phyloP scores from a whole-genome alignment of 305 asterid genomes.

The Plantago coronopus region DNA sequence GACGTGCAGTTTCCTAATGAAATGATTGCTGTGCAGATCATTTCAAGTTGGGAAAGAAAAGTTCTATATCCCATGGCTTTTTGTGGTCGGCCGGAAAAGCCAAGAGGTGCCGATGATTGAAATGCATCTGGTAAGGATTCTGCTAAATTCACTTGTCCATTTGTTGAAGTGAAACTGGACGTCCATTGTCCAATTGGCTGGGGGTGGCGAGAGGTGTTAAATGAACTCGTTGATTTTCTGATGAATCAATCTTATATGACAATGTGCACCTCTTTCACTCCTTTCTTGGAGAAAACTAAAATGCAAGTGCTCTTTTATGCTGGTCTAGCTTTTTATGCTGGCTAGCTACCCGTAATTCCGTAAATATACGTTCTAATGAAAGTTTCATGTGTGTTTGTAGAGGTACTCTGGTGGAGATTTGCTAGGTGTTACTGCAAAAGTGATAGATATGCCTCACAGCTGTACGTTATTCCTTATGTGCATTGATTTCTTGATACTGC shows the following conservation, averaged over 20 bases:
- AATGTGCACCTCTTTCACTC: background rate
- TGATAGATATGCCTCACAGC: conserved; percentile 77
- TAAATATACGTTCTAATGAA: conserved; percentile 30
- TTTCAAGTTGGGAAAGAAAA: conserved; percentile 93
- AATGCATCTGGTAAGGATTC: conserved; percentile 73
- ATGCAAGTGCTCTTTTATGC: too few species aligned
- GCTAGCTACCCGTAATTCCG: too few species aligned
- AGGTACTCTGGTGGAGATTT: conserved; percentile 85
- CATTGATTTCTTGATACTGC: conserved; percentile 6
- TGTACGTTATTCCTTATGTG: conserved; percentile 43
- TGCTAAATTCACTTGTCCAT: background rate
- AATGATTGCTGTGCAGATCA: conserved; percentile 57
- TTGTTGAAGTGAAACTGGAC: background rate
- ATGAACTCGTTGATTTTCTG: conserved; percentile 11
- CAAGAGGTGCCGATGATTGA: conserved; percentile 91
- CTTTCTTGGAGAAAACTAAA: conserved; percentile 12
- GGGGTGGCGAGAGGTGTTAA: conserved; percentile 1
- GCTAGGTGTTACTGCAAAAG: conserved; percentile 83
- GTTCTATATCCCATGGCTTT: conserved; percentile 84
- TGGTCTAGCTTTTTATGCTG: too few species aligned
- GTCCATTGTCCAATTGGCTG: conserved; percentile 1
- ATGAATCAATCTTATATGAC: conserved; percentile 16
- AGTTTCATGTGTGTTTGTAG: conserved; percentile 35
- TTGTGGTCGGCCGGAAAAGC: conserved; percentile 76
- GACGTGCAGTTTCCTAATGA: conserved; percentile 13